These are phyloP conservation scores for Daldinia sp. DNA, from an alignment of 2,329 filamentous ascomycete species.

Conservation along the genomic window DNA sequence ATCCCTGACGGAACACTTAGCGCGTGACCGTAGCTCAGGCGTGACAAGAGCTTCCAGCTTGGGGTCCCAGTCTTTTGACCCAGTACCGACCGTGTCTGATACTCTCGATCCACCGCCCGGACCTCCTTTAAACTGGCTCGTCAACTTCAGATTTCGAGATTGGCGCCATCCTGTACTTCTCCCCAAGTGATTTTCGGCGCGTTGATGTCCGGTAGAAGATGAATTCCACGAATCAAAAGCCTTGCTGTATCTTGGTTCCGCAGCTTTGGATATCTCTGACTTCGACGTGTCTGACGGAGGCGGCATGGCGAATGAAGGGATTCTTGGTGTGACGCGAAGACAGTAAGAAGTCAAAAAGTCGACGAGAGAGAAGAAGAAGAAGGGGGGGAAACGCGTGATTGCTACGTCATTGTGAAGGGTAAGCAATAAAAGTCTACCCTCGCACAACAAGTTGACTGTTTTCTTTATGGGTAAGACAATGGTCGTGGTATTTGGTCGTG, in stretches of 20 bases:
- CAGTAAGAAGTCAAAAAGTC: conserved; percentile 1
- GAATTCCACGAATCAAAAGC: conserved; percentile 76
- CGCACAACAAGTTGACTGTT: conserved; percentile 14
- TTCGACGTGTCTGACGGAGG: conserved; percentile 33
- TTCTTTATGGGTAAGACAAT: background rate
- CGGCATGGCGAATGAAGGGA: conserved; percentile 33
- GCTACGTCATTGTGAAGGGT: conserved; percentile 30
- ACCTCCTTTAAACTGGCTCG: conserved; percentile 70
- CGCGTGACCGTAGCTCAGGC: conserved; percentile 52
- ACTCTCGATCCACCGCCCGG: conserved; percentile 66
- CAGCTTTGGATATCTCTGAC: conserved; percentile 44
- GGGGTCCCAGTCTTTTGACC: conserved; percentile 64
- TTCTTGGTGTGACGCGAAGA: conserved; percentile 9
- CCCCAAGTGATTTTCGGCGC: conserved; percentile 71
- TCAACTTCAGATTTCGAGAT: conserved; percentile 73
- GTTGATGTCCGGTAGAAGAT: conserved; percentile 79
- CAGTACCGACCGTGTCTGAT: conserved; percentile 71
- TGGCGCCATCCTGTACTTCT: conserved; percentile 73
- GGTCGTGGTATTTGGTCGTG: background rate
- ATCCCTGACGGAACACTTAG: conserved; percentile 58
- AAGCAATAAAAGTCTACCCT: conserved; percentile 9
- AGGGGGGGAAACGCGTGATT: conserved; percentile 17
- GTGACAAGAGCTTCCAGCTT: conserved; percentile 54
- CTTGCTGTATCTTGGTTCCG: conserved; percentile 53
- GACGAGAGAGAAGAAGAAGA: background rate